Percentiles rank a stretch among this genome's conserved stretches.
Evolutionary conservation across 306 rosid species (phyloP).

Genomic region (Glycine latifolia): DNA sequence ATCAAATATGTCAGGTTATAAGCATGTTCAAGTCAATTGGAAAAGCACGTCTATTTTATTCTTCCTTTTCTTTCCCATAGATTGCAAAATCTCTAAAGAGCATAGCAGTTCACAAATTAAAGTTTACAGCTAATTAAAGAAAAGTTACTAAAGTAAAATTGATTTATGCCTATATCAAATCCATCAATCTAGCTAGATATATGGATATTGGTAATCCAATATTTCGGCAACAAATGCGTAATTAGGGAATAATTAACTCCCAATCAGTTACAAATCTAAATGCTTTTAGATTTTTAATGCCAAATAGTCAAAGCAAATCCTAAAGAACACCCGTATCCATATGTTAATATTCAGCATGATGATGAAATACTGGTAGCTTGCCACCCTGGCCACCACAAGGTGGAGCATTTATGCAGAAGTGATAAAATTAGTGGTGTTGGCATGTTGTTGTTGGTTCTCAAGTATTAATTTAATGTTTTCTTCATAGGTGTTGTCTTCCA

Average conservation of each 20-base stretch:
- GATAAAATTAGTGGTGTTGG: too few species aligned
- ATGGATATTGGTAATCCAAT: too few species aligned
- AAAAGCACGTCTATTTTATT: not conserved
- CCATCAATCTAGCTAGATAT: not conserved
- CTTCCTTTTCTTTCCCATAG: not conserved
- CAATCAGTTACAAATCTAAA: too few species aligned
- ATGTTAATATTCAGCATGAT: not conserved
- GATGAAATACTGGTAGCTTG: not conserved
- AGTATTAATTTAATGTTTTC: too few species aligned
- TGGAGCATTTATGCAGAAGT: not conserved
- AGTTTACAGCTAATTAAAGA: not conserved
- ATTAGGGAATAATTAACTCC: too few species aligned
- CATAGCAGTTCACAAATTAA: not conserved
- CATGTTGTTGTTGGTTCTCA: too few species aligned
- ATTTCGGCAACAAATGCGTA: too few species aligned
- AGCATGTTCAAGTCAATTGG: not conserved
- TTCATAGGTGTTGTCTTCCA: too few species aligned
- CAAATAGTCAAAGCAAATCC: too few species aligned
- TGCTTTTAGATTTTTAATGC: too few species aligned
- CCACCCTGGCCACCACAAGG: conserved; percentile 22
- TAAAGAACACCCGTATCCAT: too few species aligned
- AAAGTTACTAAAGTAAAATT: not conserved
- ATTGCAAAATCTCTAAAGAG: not conserved
- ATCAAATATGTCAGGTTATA: not conserved
- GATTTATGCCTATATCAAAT: not conserved